These are phyloP conservation scores for Suillus decipiens DNA, from an alignment of 768 basidiomycete species.

Conservation along the genomic window DNA sequence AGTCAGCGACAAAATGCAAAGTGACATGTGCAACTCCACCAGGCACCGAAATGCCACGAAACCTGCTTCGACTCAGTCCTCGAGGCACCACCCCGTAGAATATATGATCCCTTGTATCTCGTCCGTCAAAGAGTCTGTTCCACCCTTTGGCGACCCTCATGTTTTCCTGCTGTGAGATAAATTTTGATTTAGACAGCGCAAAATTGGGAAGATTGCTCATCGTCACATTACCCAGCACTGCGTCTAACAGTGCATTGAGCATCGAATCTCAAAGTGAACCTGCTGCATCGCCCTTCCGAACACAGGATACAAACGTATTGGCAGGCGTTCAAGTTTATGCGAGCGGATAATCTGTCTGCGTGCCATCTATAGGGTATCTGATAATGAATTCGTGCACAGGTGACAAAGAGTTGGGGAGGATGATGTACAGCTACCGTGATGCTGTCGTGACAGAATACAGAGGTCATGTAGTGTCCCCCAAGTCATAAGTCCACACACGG, in stretches of 20 bases:
- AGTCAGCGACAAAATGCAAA: neutral
- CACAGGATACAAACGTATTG: neutral
- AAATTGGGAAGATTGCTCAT: neutral
- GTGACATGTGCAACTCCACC: conserved; percentile 46
- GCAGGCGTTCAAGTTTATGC: neutral
- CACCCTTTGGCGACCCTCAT: neutral
- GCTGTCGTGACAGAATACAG: too few species aligned
- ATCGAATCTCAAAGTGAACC: neutral
- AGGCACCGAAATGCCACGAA: conserved; percentile 89
- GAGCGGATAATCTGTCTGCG: neutral
- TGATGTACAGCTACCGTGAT: too few species aligned
- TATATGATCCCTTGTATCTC: conserved; percentile 38
- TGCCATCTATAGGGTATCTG: neutral
- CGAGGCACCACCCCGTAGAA: conserved; percentile 51
- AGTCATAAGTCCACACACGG: too few species aligned
- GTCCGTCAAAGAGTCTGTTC: conserved; percentile 35
- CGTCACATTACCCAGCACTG: neutral
- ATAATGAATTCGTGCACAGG: too few species aligned
- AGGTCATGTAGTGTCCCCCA: too few species aligned
- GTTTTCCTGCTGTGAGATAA: neutral
- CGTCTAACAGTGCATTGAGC: neutral
- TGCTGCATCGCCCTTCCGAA: neutral
- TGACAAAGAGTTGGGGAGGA: too few species aligned
- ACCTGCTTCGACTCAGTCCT: conserved; percentile 56
- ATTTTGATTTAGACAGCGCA: neutral